Evolutionary conservation across 345 rosid genomes (phyloP).

Genomic region (Acer negundo): DNA sequence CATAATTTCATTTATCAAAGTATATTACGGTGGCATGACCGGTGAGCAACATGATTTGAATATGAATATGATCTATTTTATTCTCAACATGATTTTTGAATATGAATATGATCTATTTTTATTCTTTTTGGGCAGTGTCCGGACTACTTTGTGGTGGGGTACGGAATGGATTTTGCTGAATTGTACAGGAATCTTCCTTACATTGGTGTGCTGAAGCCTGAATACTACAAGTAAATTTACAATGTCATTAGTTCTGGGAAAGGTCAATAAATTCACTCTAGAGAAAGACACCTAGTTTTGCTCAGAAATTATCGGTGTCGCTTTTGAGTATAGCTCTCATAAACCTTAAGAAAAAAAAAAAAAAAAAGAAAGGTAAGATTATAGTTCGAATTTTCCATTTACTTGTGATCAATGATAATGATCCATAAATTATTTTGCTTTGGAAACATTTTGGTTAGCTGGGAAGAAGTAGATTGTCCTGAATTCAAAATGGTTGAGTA

Average conservation of each 20-base stretch:
- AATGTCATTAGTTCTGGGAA: background rate
- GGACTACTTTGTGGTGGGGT: slow-evolving; percentile 83
- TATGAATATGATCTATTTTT: background rate
- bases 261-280: slow-evolving; percentile 7
- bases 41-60: background rate
- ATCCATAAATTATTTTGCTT: background rate
- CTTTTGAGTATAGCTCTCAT: background rate
- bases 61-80: background rate
- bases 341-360: background rate
- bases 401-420: background rate
- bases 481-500: no score
- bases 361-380: no score
- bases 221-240: slow-evolving; percentile 45
- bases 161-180: slow-evolving; percentile 97
- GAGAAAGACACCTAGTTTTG: background rate
- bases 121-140: slow-evolving; percentile 63
- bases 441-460: no score
- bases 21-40: background rate
- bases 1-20: background rate
- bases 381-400: background rate
- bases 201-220: slow-evolving; percentile 81
- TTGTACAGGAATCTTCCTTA: slow-evolving; percentile 82
- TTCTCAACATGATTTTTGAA: background rate
- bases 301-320: background rate
- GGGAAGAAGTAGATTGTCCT: no score